A percentile compares a stretch with the other conserved stretches of the same genome.
These are phyloP conservation scores for Leccinum subspadiceum DNA, from an alignment of 1,284 basidiomycete species.

Conservation along the genomic window DNA sequence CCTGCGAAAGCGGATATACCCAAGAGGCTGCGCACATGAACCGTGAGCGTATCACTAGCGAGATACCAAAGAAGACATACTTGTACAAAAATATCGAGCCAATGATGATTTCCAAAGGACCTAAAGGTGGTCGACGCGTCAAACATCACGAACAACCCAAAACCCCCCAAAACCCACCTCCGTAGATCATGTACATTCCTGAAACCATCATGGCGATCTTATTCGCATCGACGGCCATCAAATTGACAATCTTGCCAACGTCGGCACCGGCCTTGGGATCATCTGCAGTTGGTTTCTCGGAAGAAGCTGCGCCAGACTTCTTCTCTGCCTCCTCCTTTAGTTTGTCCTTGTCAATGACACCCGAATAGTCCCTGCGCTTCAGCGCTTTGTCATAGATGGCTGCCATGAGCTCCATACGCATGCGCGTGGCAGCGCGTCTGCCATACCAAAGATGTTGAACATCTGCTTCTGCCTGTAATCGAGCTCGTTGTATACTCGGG, in stretches of 20 bases:
- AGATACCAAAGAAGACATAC: slow-evolving; percentile 39
- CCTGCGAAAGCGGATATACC: slow-evolving; percentile 86
- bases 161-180: slow-evolving; percentile 39
- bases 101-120: slow-evolving; percentile 79
- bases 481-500: neutral
- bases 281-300: slow-evolving; percentile 34
- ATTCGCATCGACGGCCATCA: slow-evolving; percentile 73
- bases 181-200: slow-evolving; percentile 62
- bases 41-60: neutral
- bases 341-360: slow-evolving; percentile 60
- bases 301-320: slow-evolving; percentile 16
- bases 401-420: slow-evolving; percentile 61
- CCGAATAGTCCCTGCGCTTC: slow-evolving; percentile 81
- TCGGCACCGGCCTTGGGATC: slow-evolving; percentile 69
- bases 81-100: slow-evolving; percentile 78
- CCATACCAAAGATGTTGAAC: slow-evolving; percentile 67
- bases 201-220: slow-evolving; percentile 51
- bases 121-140: slow-evolving; percentile 27
- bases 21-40: slow-evolving; percentile 56
- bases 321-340: slow-evolving; percentile 17
- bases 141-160: neutral
- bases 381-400: slow-evolving; percentile 90
- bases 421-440: slow-evolving; percentile 55
- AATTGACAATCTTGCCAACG: slow-evolving; percentile 74
- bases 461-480: slow-evolving; percentile 51